phyloP scores from a whole-genome alignment of 2,329 filamentous ascomycete species.

The Pseudogymnoascus sp. region DNA sequence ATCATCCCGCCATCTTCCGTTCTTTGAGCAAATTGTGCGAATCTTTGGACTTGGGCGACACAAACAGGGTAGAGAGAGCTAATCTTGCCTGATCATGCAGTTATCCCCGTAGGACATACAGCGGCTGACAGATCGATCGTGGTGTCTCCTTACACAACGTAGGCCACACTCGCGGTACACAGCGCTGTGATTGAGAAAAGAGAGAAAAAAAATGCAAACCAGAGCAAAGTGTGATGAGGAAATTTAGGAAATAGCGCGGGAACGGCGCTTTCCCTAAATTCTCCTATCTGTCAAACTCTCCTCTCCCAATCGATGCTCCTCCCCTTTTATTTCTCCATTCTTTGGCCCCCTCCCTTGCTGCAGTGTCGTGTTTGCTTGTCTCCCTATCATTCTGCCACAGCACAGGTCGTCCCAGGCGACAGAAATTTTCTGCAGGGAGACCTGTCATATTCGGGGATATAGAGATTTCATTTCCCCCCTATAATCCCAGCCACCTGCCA shows the following conservation, averaged over 20 bases:
- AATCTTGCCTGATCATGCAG: conserved; percentile 5
- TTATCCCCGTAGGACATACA: not conserved
- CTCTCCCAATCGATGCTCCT: not conserved
- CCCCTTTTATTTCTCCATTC: not conserved
- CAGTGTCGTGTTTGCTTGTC: not conserved
- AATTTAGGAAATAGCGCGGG: not conserved
- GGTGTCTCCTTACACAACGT: not conserved
- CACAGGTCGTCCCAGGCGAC: conserved; percentile 4
- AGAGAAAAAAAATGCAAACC: not conserved
- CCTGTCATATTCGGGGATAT: conserved; percentile 2
- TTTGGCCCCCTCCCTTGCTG: not conserved
- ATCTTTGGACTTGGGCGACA: not conserved
- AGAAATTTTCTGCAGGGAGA: conserved; percentile 2
- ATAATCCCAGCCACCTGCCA: not conserved
- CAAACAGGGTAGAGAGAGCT: not conserved
- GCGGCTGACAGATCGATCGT: conserved; percentile 6
- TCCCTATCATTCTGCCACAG: conserved; percentile 1
- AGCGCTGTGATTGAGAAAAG: not conserved
- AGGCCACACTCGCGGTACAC: not conserved
- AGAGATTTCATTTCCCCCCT: not conserved
- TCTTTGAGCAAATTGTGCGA: not conserved
- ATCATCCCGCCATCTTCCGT: not conserved
- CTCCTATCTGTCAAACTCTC: not conserved
- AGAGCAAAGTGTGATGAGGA: not conserved
- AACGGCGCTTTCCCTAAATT: not conserved